Conservation (phyloP, 371 early-diverging fungal species). For the Mortierella sp. region DNA sequence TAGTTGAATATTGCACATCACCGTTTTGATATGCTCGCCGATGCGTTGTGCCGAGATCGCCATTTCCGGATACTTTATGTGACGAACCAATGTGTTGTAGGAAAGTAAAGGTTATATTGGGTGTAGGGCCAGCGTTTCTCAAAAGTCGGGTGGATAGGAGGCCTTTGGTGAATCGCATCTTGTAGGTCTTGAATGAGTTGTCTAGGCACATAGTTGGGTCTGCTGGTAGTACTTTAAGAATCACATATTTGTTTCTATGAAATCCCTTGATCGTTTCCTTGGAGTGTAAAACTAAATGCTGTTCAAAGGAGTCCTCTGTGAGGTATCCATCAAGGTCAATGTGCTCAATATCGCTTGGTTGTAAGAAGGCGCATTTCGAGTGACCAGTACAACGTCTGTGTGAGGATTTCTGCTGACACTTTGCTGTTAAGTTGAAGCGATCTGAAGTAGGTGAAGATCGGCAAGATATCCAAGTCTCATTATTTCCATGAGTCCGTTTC, state of each 20-base stretch:
- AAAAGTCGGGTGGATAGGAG: background rate
- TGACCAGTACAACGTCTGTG: slow-evolving; percentile 33
- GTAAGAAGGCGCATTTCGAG: slow-evolving; percentile 39
- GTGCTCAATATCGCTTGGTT: slow-evolving; percentile 41
- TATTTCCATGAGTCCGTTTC: background rate
- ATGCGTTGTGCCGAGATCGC: background rate
- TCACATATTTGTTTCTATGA: slow-evolving; percentile 8
- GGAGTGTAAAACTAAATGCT: slow-evolving; percentile 7
- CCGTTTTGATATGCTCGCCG: too few relatives aligned
- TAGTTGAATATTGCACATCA: too few relatives aligned
- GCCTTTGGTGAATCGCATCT: too few relatives aligned
- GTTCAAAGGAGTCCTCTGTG: background rate
- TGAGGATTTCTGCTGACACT: slow-evolving; percentile 11
- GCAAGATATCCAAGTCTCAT: slow-evolving; percentile 2
- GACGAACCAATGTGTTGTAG: slow-evolving; percentile 23
- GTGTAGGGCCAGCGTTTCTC: too few relatives aligned
- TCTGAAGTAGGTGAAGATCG: slow-evolving; percentile 1
- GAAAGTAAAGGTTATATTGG: slow-evolving; percentile 14
- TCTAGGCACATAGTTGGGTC: background rate
- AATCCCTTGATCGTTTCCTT: slow-evolving; percentile 18
- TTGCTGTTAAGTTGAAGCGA: slow-evolving; percentile 1
- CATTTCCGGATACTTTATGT: background rate
- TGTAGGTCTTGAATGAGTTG: too few relatives aligned
- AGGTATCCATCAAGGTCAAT: slow-evolving; percentile 23
- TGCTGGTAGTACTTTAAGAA: slow-evolving; percentile 6